These are phyloP conservation scores for Mycena belliarum DNA, from an alignment of 768 basidiomycete genomes.

Conservation along the genomic window DNA sequence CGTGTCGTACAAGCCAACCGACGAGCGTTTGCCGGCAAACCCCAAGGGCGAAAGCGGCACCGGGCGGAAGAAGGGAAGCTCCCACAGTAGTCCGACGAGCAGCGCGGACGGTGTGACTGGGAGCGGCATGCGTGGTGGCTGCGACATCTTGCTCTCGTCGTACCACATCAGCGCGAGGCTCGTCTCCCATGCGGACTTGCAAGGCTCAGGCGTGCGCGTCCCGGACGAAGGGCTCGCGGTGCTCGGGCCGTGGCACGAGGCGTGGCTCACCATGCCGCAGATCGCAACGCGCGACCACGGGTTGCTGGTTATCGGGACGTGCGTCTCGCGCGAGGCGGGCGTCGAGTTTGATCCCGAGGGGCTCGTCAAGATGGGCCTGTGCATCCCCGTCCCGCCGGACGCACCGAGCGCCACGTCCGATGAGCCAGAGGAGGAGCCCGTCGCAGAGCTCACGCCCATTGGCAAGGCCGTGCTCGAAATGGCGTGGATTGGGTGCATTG, in stretches of 20 bases:
- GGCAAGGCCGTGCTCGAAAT: constrained; percentile 34
- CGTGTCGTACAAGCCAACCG: constrained; percentile 75
- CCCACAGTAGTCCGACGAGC: constrained; percentile 35
- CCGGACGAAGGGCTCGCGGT: constrained; percentile 72
- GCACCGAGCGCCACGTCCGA: constrained; percentile 24
- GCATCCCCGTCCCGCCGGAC: constrained; percentile 35
- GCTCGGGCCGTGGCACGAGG: constrained; percentile 57
- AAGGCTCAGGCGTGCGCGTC: constrained; percentile 70
- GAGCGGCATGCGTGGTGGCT: constrained; percentile 41
- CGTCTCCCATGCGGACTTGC: constrained; percentile 70
- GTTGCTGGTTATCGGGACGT: constrained; percentile 57
- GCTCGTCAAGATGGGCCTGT: constrained; percentile 72
- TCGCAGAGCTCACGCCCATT: constrained; percentile 50
- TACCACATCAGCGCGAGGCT: constrained; percentile 79
- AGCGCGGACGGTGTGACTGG: constrained; percentile 34
- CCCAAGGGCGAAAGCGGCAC: constrained; percentile 27
- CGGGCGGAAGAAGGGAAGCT: constrained; percentile 38
- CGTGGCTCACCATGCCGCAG: constrained; percentile 47
- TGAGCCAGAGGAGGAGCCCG: constrained; percentile 46
- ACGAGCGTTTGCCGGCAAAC: constrained; percentile 23
- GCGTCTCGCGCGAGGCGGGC: constrained; percentile 61
- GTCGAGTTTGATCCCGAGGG: constrained; percentile 84
- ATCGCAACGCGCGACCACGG: constrained; percentile 37
- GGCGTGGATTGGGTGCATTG: constrained; percentile 47
- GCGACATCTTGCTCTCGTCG: constrained; percentile 53